phyloP scores from a whole-genome alignment of 257 asterid species.

The Solanum bulbocastanum region DNA sequence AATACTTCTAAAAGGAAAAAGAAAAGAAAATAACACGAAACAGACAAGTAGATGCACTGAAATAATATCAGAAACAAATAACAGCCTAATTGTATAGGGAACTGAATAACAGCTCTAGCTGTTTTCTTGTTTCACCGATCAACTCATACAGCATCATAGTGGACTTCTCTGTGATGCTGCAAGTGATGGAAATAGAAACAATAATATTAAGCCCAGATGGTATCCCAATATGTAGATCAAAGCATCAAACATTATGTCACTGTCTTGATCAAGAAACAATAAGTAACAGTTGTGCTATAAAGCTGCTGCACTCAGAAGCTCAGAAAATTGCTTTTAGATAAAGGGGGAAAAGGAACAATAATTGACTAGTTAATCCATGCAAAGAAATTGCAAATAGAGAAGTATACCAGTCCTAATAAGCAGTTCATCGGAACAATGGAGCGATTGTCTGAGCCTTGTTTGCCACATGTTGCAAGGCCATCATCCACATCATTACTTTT shows the following conservation, averaged over 20 bases:
- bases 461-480: conserved; percentile 21
- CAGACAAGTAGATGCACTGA: background rate
- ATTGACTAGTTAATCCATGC: background rate
- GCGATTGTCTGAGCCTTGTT: conserved; percentile 15
- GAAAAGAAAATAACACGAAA: background rate
- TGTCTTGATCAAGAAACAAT: background rate
- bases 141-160: background rate
- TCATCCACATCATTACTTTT: conserved; percentile 21
- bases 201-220: background rate
- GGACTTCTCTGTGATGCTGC: background rate
- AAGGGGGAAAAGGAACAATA: background rate
- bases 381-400: conserved; percentile 4
- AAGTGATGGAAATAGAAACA: background rate
- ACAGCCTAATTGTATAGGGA: background rate
- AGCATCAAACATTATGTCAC: background rate
- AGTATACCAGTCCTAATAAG: conserved; percentile 61
- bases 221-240: background rate
- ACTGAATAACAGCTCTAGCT: background rate
- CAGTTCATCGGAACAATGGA: conserved; percentile 34
- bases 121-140: background rate
- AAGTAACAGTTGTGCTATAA: background rate
- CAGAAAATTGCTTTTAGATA: background rate
- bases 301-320: background rate
- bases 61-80: background rate
- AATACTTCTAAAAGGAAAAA: background rate